Percentiles rank a stretch among this genome's conserved stretches.
Conservation (phyloP, 1,139 yeast genomes). For the Saccharomyces hybrid region DNA sequence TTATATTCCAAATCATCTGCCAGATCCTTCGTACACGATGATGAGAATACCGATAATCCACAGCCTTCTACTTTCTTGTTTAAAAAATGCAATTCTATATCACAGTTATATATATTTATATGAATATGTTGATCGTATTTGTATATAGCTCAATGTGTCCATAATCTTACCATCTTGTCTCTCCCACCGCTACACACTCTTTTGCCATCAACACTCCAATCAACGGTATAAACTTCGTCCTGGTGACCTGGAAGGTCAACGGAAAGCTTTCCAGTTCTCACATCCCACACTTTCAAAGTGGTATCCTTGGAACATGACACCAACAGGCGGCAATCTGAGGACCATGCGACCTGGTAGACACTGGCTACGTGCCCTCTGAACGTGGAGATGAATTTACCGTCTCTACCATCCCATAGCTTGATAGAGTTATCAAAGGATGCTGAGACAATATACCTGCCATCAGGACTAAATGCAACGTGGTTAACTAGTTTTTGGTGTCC, state of each 20-base stretch:
- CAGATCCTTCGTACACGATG: not conserved
- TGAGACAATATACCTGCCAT: constrained; percentile 83
- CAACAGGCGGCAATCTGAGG: constrained; percentile 82
- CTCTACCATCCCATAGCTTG: constrained; percentile 92
- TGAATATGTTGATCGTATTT: not conserved
- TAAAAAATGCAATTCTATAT: not conserved
- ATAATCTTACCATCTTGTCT: constrained; percentile 85
- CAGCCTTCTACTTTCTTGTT: not conserved
- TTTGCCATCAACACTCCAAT: constrained; percentile 95
- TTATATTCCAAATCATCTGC: not conserved
- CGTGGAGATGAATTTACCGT: constrained; percentile 83
- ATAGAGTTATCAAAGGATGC: constrained; percentile 94
- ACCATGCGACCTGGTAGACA: constrained; percentile 98
- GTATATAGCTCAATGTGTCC: constrained; percentile 56
- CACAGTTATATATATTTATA: not conserved
- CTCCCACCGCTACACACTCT: constrained; percentile 95
- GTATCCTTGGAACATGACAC: constrained; percentile 96
- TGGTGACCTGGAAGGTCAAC: constrained; percentile 95
- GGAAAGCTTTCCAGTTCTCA: constrained; percentile 70
- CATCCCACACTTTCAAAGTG: constrained; percentile 95
- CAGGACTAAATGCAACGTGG: constrained; percentile 94
- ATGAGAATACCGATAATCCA: not conserved
- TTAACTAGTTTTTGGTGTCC: constrained; percentile 96
- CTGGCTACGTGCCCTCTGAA: constrained; percentile 97
- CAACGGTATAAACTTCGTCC: constrained; percentile 95